These are phyloP conservation scores for Neolentinus lepideus DNA, from an alignment of 1,284 basidiomycete genomes.

Conservation along the genomic window DNA sequence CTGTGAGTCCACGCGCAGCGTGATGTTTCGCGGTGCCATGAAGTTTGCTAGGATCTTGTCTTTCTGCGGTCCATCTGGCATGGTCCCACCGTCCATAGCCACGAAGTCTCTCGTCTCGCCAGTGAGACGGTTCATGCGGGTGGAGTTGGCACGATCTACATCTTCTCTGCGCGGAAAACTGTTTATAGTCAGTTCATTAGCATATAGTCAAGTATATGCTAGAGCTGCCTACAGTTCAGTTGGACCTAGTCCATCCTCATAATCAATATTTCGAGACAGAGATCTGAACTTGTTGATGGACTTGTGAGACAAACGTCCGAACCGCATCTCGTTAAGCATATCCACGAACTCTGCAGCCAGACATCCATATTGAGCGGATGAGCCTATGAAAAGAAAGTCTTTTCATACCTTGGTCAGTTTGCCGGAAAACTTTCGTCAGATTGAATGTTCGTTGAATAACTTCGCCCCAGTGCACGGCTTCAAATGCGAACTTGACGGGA, in stretches of 20 bases:
- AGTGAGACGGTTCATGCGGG: constrained; percentile 41
- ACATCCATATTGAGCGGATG: background rate
- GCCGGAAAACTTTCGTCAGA: constrained; percentile 60
- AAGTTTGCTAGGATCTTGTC: constrained; percentile 28
- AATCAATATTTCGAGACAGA: constrained; percentile 51
- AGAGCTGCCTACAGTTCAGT: constrained; percentile 62
- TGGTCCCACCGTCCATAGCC: constrained; percentile 37
- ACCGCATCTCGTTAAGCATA: constrained; percentile 92
- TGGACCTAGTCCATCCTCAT: constrained; percentile 69
- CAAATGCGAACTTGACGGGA: constrained; percentile 70
- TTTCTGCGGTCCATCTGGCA: constrained; percentile 32
- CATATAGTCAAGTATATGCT: background rate
- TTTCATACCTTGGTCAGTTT: constrained; percentile 51
- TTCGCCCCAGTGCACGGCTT: constrained; percentile 68
- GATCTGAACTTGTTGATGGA: constrained; percentile 57
- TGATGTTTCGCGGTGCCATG: constrained; percentile 28
- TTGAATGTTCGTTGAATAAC: constrained; percentile 51
- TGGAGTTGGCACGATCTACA: constrained; percentile 72
- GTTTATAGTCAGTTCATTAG: constrained; percentile 5
- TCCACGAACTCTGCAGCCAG: constrained; percentile 64
- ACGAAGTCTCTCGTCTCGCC: constrained; percentile 32
- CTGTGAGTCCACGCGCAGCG: constrained; percentile 40
- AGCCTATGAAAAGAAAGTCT: constrained; percentile 1
- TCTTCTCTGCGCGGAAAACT: constrained; percentile 84
- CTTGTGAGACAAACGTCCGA: constrained; percentile 53